Conservation (phyloP, 169 alveolate species). For the Babesia bovis region DNA sequence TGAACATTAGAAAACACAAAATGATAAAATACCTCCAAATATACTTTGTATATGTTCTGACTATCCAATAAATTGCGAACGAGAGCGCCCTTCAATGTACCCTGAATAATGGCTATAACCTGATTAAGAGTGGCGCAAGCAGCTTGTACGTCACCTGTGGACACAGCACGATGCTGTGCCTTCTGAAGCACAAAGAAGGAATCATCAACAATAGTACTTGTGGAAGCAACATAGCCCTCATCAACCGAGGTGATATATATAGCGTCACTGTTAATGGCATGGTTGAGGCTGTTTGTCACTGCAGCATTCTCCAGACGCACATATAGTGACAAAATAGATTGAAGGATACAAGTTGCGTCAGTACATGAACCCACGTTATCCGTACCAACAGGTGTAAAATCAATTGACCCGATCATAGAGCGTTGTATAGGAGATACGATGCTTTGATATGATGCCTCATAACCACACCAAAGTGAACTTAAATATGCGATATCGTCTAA, state of each 20-base stretch:
- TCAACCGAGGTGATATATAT: conserved; percentile 35
- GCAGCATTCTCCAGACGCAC: conserved; percentile 54
- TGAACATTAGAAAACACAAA: neutral
- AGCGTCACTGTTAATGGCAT: conserved; percentile 54
- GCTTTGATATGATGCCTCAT: conserved; percentile 30
- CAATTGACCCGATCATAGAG: conserved; percentile 5
- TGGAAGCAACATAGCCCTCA: conserved; percentile 18
- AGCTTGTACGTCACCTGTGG: conserved; percentile 66
- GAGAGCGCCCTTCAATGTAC: conserved; percentile 36
- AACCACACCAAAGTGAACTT: conserved; percentile 57
- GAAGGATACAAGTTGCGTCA: conserved; percentile 42
- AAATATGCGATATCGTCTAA: conserved; percentile 46
- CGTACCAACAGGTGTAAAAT: too few species aligned
- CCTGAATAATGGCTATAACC: conserved; percentile 29
- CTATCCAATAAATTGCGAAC: conserved; percentile 42
- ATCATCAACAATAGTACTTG: conserved; percentile 67
- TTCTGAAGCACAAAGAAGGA: conserved; percentile 56
- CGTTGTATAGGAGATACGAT: conserved; percentile 48
- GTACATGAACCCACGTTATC: conserved; percentile 41
- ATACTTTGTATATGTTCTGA: conserved; percentile 40
- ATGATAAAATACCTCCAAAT: conserved; percentile 25
- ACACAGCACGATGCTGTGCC: conserved; percentile 65
- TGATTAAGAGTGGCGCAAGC: conserved; percentile 68
- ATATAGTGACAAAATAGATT: conserved; percentile 38
- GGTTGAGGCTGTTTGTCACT: conserved; percentile 11